Conservation (phyloP, 2,329 filamentous ascomycete species). For the Grosmannia huntii region DNA sequence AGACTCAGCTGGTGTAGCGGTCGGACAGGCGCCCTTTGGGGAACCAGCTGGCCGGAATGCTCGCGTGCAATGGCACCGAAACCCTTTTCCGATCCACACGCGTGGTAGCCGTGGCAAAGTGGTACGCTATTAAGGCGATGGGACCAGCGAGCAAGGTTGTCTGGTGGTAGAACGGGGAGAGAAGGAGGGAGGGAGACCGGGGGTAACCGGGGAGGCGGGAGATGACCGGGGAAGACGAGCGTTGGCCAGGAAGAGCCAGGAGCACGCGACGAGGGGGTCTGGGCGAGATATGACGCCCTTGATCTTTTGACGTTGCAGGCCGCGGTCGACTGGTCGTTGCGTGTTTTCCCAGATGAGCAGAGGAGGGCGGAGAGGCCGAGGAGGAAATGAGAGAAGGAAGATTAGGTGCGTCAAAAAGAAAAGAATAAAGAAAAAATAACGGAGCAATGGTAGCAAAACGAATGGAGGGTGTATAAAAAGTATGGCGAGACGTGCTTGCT, state of each 20-base stretch:
- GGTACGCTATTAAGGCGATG: not conserved
- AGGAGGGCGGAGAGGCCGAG: not conserved
- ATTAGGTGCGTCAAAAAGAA: not conserved
- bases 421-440: not conserved
- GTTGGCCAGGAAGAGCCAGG: not conserved
- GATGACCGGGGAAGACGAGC: not conserved
- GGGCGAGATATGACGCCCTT: not conserved
- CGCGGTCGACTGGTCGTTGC: not conserved
- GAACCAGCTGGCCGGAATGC: constrained; percentile 4
- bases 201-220: not conserved
- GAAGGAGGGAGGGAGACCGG: not conserved
- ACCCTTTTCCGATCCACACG: not conserved
- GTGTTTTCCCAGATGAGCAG: not conserved
- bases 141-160: not conserved
- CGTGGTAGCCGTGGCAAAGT: not conserved
- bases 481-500: not conserved
- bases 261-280: not conserved
- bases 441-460: not conserved
- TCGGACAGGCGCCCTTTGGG: not conserved
- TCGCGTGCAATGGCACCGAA: not conserved
- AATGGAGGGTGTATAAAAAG: not conserved
- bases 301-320: not conserved
- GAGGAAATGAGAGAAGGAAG: not conserved
- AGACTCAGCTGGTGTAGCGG: not conserved
- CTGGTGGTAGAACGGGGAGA: not conserved